Evolutionary conservation across 805 yeast species (phyloP).

Genomic region (Candida ulmi): DNA sequence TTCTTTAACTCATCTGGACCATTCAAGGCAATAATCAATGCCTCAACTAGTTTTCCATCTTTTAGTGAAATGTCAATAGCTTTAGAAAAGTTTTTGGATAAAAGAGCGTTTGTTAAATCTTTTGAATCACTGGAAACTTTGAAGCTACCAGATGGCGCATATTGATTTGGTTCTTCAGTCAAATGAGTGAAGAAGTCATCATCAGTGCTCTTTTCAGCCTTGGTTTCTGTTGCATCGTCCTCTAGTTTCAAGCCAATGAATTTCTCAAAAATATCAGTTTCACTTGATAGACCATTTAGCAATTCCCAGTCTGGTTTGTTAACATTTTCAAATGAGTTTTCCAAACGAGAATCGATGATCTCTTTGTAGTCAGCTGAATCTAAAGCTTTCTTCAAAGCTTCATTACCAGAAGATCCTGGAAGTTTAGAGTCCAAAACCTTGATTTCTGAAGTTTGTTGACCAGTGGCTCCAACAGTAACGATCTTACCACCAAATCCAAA

Average conservation of each 20-base stretch:
- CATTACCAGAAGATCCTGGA: slow-evolving; percentile 31
- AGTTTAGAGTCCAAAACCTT: slow-evolving; percentile 34
- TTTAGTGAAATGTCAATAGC: slow-evolving; percentile 68
- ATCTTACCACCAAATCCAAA: slow-evolving; percentile 96
- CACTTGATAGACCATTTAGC: slow-evolving; percentile 51
- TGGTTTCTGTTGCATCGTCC: slow-evolving; percentile 24
- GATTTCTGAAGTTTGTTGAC: slow-evolving; percentile 35
- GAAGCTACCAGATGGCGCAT: slow-evolving; percentile 51
- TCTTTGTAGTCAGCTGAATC: slow-evolving; percentile 45
- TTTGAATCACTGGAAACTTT: slow-evolving; percentile 39
- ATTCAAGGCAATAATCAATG: slow-evolving; percentile 72
- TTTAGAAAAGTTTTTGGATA: slow-evolving; percentile 54
- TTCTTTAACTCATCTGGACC: slow-evolving; percentile 57
- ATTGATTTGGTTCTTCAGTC: slow-evolving; percentile 22
- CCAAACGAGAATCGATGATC: slow-evolving; percentile 51
- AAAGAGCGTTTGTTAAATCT: slow-evolving; percentile 42
- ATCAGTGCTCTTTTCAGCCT: slow-evolving; percentile 10
- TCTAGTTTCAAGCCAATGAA: slow-evolving; percentile 30
- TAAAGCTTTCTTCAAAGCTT: slow-evolving; percentile 50
- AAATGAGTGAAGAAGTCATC: slow-evolving; percentile 33
- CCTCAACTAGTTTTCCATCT: slow-evolving; percentile 64
- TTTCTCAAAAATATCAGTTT: slow-evolving; percentile 41
- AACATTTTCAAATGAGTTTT: slow-evolving; percentile 30
- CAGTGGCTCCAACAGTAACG: slow-evolving; percentile 44
- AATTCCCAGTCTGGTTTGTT: slow-evolving; percentile 63